A percentile compares a stretch with the other conserved stretches of the same genome.
Evolutionary conservation across 371 early-diverging fungal species (phyloP).

Genomic region (Apophysomyces trapeziformis): DNA sequence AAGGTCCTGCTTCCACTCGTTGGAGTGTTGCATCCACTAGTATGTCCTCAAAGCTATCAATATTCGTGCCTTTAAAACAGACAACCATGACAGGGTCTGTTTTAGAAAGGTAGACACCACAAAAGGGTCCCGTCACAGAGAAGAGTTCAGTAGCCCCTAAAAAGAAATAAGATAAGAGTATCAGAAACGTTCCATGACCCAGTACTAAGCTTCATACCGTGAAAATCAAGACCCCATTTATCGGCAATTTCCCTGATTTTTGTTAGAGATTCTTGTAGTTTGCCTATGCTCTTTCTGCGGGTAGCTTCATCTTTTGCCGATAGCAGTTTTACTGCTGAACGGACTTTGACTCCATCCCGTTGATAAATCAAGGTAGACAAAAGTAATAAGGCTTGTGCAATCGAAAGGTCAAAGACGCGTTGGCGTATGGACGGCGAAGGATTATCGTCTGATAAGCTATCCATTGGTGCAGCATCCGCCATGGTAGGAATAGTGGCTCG

Average conservation of each 20-base stretch:
- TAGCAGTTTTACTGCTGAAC: slow-evolving; percentile 12
- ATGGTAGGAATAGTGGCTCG: slow-evolving; percentile 14
- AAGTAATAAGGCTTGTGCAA: slow-evolving; percentile 23
- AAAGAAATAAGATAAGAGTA: slow-evolving; percentile 3
- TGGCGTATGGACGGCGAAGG: no score
- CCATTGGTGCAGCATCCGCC: no score
- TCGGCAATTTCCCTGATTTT: slow-evolving; percentile 19
- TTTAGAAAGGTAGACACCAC: slow-evolving; percentile 44
- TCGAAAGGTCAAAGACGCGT: slow-evolving; percentile 25
- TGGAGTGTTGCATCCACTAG: slow-evolving; percentile 34
- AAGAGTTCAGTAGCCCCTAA: slow-evolving; percentile 46
- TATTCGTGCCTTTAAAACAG: slow-evolving; percentile 47
- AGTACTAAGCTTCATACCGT: slow-evolving; percentile 20
- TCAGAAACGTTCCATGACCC: not conserved
- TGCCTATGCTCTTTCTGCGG: no score
- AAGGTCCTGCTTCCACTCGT: slow-evolving; percentile 31
- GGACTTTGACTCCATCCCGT: slow-evolving; percentile 40
- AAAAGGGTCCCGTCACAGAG: slow-evolving; percentile 47
- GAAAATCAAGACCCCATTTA: slow-evolving; percentile 37
- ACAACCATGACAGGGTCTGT: slow-evolving; percentile 44
- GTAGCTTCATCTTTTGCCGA: no score
- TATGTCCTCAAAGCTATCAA: slow-evolving; percentile 31
- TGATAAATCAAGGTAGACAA: slow-evolving; percentile 38
- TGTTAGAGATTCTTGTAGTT: slow-evolving; percentile 21
- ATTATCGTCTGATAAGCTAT: no score